Evolutionary conservation across 2,329 filamentous ascomycete species (phyloP).

Genomic region (Fusarium verticillioides): DNA sequence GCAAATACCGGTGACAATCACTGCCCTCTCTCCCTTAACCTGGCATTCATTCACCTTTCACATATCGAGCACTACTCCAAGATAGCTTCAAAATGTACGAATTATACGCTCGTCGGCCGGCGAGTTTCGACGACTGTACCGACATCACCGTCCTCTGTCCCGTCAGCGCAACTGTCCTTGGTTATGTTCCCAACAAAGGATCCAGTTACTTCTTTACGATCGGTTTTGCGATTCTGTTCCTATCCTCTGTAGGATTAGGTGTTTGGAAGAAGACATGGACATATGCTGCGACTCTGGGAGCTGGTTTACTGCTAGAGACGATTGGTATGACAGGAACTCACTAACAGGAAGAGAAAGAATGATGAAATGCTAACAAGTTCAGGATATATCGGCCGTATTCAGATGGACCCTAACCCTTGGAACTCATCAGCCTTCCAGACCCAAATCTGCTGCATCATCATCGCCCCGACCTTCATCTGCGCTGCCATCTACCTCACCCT

Average conservation of each 20-base stretch:
- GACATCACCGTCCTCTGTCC: constrained; percentile 58
- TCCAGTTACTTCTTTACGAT: constrained; percentile 66
- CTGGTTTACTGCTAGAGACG: constrained; percentile 63
- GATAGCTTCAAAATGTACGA: constrained; percentile 17
- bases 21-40: neutral
- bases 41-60: neutral
- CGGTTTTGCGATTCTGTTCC: constrained; percentile 58
- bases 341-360: neutral
- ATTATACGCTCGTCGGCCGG: constrained; percentile 25
- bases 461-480: constrained; percentile 70
- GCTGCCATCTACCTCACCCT: constrained; percentile 73
- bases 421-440: constrained; percentile 64
- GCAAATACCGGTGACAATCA: neutral
- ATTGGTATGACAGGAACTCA: constrained; percentile 53
- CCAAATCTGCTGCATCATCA: constrained; percentile 69
- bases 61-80: neutral
- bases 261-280: constrained; percentile 65
- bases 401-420: constrained; percentile 66
- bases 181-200: constrained; percentile 67
- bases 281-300: constrained; percentile 60
- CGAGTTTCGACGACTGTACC: constrained; percentile 45
- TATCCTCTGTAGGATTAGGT: constrained; percentile 57
- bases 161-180: constrained; percentile 63
- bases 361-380: constrained; percentile 1
- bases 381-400: constrained; percentile 65